Percentiles rank a stretch among this genome's conserved stretches.
Evolutionary conservation across 768 basidiomycete genomes (phyloP).

Genomic region (Lactarius deliciosus): DNA sequence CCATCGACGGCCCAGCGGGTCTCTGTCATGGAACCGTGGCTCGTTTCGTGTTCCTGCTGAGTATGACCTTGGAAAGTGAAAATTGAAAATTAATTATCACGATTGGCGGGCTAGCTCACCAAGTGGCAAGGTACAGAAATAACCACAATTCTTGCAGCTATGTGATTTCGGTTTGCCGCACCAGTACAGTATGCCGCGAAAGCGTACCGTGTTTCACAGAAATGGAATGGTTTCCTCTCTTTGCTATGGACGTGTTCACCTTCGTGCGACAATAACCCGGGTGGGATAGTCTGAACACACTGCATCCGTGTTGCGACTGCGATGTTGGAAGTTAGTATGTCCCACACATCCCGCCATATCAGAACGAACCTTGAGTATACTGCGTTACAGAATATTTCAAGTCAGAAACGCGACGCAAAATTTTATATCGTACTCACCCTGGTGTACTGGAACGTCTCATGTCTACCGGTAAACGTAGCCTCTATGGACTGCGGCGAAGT

Average conservation of each 20-base stretch:
- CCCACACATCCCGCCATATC: neutral
- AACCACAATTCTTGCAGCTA: conserved; percentile 57
- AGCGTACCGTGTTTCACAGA: conserved; percentile 49
- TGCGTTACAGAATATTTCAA: conserved; percentile 27
- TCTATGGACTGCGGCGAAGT: conserved; percentile 58
- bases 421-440: conserved; percentile 44
- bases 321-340: neutral
- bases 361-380: conserved; percentile 52
- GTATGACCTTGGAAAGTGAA: conserved; percentile 45
- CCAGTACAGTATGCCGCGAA: neutral
- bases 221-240: conserved; percentile 48
- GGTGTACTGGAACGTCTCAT: conserved; percentile 64
- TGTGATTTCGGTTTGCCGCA: conserved; percentile 3
- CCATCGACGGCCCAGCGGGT: conserved; percentile 59
- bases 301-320: conserved; percentile 50
- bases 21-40: conserved; percentile 62
- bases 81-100: neutral
- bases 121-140: conserved; percentile 56
- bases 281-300: conserved; percentile 49
- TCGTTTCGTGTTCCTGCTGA: conserved; percentile 61
- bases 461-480: conserved; percentile 58
- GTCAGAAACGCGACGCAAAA: neutral
- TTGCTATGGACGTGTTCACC: conserved; percentile 51
- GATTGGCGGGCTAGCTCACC: conserved; percentile 36
- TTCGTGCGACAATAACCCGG: conserved; percentile 42